phyloP scores from a whole-genome alignment of 139 green algal genomes.

The Chlorella sp. region DNA sequence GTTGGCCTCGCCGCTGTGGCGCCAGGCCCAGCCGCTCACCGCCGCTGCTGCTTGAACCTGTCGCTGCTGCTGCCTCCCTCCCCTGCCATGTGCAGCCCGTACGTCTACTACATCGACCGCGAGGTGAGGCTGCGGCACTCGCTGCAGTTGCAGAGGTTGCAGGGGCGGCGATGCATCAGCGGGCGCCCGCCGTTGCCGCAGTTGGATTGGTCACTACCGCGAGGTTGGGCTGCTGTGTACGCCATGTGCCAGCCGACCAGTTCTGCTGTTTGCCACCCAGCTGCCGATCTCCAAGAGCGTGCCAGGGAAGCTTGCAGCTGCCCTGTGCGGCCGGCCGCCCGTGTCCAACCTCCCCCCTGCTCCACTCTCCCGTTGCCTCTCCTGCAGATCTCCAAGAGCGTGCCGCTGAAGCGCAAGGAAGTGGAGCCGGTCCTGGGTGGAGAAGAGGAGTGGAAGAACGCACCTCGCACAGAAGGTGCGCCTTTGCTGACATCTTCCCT shows the following conservation, averaged over 20 bases:
- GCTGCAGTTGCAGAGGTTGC: too few relatives aligned
- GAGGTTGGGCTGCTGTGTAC: too few relatives aligned
- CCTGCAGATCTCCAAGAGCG: conserved; percentile 72
- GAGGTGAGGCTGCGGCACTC: conserved; percentile 53
- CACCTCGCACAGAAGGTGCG: conserved; percentile 80
- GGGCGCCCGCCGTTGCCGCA: too few relatives aligned
- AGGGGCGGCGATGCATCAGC: neutral
- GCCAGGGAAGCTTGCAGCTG: too few relatives aligned
- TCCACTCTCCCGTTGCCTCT: neutral
- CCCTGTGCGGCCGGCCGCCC: too few relatives aligned
- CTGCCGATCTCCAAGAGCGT: too few relatives aligned
- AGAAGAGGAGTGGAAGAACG: conserved; percentile 92
- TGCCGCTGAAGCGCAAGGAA: conserved; percentile 76
- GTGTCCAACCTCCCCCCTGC: too few relatives aligned
- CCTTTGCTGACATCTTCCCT: too few relatives aligned
- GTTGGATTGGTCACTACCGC: too few relatives aligned
- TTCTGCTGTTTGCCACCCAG: too few relatives aligned
- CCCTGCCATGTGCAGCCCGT: conserved; percentile 64
- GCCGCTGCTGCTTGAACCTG: neutral
- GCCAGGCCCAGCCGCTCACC: neutral
- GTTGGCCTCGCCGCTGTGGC: too few relatives aligned
- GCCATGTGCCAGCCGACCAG: too few relatives aligned
- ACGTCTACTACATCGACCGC: conserved; percentile 83
- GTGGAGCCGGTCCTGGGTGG: conserved; percentile 93
- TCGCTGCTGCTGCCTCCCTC: neutral